Base-by-base conservation (phyloP, 805 yeast species). In the Blastobotrys chiropterorum region DNA sequence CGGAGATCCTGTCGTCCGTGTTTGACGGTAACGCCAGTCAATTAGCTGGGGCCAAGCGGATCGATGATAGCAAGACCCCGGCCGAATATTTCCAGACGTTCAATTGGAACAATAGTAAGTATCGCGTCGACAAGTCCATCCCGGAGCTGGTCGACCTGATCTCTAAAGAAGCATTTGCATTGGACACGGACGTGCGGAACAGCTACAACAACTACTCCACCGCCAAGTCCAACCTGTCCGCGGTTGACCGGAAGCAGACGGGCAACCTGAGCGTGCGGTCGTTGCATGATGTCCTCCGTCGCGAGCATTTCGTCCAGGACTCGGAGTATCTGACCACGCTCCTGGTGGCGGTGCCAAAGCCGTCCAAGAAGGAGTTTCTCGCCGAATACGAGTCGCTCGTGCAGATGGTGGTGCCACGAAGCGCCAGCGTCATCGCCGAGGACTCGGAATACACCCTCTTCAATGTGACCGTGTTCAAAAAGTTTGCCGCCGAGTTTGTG, bases 241-340 rank as follows among this genome's bases (percentile, higher is more conserved):
- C 96, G 11, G 92, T 95, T 7, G 96, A 92, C 69, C 81, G 97
- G 64, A 90, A 90, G 71, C 86, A 85, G 68, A 85, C 87, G 39
- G 99, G 99, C 53, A 97, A 94, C 67, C 76, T 94, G 58, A 84
- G 96, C 2, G 90, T 92, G 51, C 83, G 87, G 67, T 86, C 97
- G 2, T 75, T 94, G 55, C 97, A 92, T 66, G 94, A 88, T 63
- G 78, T 92, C 51, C 97, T 94, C 48, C 79, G 79, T 49, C 85
- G 89, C 8, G 81, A 82, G 49, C 89, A 94, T 63, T 87, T 94
- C 67, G 90, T 94, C 14, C 73, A 86, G 58, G 80, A 82, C 60
- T 86, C 96, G 3, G 98, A 92, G 56, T 87, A 90, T 68, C 77
- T 94, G 65, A 82, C 83, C 46, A 89, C 97, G 0, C 75, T 88